Evolutionary conservation across 75 land plant species (phyloP).

Genomic region (Selaginella tamariscina): DNA sequence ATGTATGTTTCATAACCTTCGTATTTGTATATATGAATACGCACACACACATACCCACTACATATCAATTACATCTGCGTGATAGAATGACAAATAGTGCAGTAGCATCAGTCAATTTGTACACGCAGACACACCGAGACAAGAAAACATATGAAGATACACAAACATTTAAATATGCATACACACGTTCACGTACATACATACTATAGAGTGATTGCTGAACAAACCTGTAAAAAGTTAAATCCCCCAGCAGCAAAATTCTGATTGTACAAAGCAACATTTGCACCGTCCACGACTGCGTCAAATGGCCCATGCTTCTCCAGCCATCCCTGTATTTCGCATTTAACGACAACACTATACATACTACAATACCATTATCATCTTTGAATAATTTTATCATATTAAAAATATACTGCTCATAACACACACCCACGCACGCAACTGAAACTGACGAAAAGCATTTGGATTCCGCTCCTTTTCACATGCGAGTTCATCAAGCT

Average conservation of each 20-base stretch:
- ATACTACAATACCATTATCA: too few species aligned
- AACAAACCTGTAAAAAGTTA: slow-evolving; percentile 40
- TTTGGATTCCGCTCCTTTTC: slow-evolving; percentile 44
- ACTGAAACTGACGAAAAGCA: slow-evolving; percentile 57
- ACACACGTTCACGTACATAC: not conserved
- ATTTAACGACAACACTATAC: not conserved
- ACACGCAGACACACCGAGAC: too few species aligned
- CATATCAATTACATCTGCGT: too few species aligned
- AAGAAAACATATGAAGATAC: slow-evolving; percentile 29
- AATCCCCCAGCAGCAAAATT: slow-evolving; percentile 21
- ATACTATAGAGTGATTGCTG: not conserved
- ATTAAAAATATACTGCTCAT: too few species aligned
- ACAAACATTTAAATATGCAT: slow-evolving; percentile 18
- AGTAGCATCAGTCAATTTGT: too few species aligned
- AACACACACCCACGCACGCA: too few species aligned
- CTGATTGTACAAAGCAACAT: slow-evolving; percentile 67
- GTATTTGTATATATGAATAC: too few species aligned
- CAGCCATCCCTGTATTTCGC: slow-evolving; percentile 56
- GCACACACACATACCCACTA: too few species aligned
- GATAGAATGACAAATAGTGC: not conserved
- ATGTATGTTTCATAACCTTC: too few species aligned
- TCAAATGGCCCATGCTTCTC: slow-evolving; percentile 65
- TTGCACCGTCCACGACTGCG: slow-evolving; percentile 87
- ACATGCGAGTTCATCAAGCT: slow-evolving; percentile 48
- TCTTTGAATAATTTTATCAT: not conserved